Evolutionary conservation across 202 grass and related monocot species (phyloP).

Genomic region (Schoenoplectus triqueter): DNA sequence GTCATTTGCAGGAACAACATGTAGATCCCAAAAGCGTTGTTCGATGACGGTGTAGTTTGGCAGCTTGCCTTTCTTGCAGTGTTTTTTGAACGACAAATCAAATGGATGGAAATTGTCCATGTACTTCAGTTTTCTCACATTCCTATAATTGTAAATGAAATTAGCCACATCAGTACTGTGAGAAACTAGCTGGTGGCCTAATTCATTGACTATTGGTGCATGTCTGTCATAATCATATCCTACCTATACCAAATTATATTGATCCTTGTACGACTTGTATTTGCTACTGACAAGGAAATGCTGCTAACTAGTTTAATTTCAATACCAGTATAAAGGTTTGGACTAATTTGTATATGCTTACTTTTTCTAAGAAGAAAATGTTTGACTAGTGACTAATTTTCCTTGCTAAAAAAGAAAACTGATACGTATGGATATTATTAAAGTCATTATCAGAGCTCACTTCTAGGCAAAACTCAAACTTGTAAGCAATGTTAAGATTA

Average conservation of each 20-base stretch:
- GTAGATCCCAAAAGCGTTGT: conserved; percentile 85
- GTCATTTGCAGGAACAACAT: conserved; percentile 68
- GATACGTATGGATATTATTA: neutral
- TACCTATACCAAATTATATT: neutral
- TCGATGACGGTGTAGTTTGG: conserved; percentile 85
- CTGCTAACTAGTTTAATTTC: neutral
- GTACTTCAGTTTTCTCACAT: conserved; percentile 51
- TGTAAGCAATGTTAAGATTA: conserved; percentile 9
- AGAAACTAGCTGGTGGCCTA: neutral
- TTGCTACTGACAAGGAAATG: conserved; percentile 5
- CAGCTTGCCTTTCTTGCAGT: conserved; percentile 72
- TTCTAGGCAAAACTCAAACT: conserved; percentile 12
- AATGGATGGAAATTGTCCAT: conserved; percentile 57
- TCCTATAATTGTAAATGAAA: neutral
- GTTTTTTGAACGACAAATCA: conserved; percentile 57
- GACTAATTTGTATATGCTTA: neutral
- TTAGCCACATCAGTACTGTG: neutral
- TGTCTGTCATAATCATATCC: conserved; percentile 20
- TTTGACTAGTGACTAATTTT: conserved; percentile 26
- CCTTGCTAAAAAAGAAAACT: conserved; percentile 12
- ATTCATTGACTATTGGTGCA: neutral
- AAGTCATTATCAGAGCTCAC: conserved; percentile 18
- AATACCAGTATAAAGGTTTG: neutral
- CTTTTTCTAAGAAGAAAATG: neutral
- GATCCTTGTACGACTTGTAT: too few relatives aligned